phyloP scores from a whole-genome alignment of 2,329 filamentous ascomycete species.

The Aspergillus brunneoviolaceus region DNA sequence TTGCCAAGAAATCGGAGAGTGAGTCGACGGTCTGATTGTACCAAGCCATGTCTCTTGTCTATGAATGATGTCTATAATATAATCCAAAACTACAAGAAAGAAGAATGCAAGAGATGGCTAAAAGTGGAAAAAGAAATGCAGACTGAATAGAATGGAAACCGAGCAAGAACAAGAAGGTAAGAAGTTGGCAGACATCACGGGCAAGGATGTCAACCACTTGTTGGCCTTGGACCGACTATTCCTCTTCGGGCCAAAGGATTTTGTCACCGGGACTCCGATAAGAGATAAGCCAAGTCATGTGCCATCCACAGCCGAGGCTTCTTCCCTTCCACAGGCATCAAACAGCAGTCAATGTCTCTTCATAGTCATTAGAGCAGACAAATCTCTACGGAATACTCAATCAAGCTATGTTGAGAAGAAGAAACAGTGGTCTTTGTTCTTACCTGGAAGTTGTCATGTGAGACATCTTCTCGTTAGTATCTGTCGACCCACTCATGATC shows the following conservation, averaged over 20 bases:
- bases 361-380: too few relatives aligned
- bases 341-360: too few relatives aligned
- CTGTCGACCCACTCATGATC: too few relatives aligned
- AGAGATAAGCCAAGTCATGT: neutral
- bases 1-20: constrained; percentile 33
- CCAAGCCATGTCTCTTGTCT: constrained; percentile 29
- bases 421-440: too few relatives aligned
- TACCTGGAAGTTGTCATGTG: too few relatives aligned
- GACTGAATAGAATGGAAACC: neutral
- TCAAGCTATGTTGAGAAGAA: too few relatives aligned
- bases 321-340: neutral
- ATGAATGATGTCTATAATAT: neutral
- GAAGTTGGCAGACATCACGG: neutral
- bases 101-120: neutral
- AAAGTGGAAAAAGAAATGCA: neutral
- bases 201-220: neutral
- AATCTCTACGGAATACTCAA: too few relatives aligned
- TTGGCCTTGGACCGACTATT: neutral
- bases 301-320: neutral
- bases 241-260: neutral
- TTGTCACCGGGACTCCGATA: neutral
- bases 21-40: constrained; percentile 36
- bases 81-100: neutral
- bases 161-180: neutral
- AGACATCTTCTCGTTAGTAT: too few relatives aligned